Evolutionary conservation across 805 yeast genomes (phyloP).

Genomic region (Ogataea haglerorum): DNA sequence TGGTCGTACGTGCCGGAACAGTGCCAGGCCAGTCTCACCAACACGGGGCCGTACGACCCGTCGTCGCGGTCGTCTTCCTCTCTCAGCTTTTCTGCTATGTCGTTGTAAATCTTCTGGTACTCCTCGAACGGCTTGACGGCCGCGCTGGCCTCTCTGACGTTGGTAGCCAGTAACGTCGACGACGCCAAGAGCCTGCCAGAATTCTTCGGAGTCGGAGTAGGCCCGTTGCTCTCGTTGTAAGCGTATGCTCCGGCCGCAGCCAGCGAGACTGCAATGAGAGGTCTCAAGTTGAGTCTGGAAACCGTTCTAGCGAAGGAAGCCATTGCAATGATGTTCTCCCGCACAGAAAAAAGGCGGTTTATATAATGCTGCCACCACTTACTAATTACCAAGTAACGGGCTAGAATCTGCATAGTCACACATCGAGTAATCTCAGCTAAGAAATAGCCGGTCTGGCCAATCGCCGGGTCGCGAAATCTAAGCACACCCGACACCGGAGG

Average conservation of each 20-base stretch:
- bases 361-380: not conserved
- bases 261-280: not conserved
- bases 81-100: conserved; percentile 59
- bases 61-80: conserved; percentile 58
- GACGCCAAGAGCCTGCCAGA: conserved; percentile 20
- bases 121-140: conserved; percentile 42
- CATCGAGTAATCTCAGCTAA: not conserved
- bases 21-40: conserved; percentile 50
- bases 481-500: conserved; percentile 2
- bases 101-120: conserved; percentile 67
- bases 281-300: conserved; percentile 1
- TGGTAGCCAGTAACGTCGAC: conserved; percentile 30
- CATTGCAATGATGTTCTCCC: not conserved
- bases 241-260: conserved; percentile 31
- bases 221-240: conserved; percentile 17
- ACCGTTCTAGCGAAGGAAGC: conserved; percentile 4
- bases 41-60: conserved; percentile 52
- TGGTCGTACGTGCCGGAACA: conserved; percentile 46
- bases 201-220: conserved; percentile 13
- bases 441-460: not conserved
- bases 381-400: not conserved
- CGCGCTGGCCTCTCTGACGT: conserved; percentile 33
- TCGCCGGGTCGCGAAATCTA: not conserved
- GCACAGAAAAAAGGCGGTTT: not conserved
- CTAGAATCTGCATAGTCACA: not conserved